Evolutionary conservation across 2,329 filamentous ascomycete genomes (phyloP).

Genomic region (Xylariaceae sp.): DNA sequence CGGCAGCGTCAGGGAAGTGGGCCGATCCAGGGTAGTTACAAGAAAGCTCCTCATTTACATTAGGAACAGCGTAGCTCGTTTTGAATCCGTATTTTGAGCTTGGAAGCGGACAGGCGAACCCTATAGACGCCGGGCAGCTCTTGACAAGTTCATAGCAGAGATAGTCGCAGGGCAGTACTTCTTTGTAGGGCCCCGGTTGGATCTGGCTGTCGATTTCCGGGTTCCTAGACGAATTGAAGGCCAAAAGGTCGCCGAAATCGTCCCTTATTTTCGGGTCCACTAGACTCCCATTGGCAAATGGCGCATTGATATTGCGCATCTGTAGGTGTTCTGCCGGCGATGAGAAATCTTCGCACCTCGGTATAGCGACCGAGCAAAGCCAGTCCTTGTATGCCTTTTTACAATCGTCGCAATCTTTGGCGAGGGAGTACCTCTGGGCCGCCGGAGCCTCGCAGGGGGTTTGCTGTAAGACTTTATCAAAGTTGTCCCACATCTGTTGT

Average conservation of each 20-base stretch:
- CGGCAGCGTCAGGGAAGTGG: slow-evolving; percentile 44
- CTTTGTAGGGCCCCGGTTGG: slow-evolving; percentile 85
- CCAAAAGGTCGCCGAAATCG: slow-evolving; percentile 30
- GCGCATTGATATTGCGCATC: slow-evolving; percentile 65
- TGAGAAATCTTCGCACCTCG: slow-evolving; percentile 82
- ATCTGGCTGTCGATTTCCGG: slow-evolving; percentile 66
- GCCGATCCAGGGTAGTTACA: slow-evolving; percentile 62
- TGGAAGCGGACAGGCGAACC: slow-evolving; percentile 67
- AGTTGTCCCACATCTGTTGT: slow-evolving; percentile 64
- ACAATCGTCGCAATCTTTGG: slow-evolving; percentile 71
- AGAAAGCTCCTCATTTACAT: slow-evolving; percentile 32
- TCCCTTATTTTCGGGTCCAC: slow-evolving; percentile 35
- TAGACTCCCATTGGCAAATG: slow-evolving; percentile 67
- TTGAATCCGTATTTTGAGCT: slow-evolving; percentile 38
- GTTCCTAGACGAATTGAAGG: slow-evolving; percentile 62
- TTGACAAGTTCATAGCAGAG: slow-evolving; percentile 82
- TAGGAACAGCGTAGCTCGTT: slow-evolving; percentile 42
- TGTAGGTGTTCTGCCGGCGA: slow-evolving; percentile 51
- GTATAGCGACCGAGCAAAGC: slow-evolving; percentile 91
- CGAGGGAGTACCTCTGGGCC: slow-evolving; percentile 76
- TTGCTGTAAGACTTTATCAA: slow-evolving; percentile 76
- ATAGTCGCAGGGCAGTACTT: slow-evolving; percentile 82
- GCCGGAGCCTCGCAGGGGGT: slow-evolving; percentile 75
- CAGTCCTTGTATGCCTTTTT: slow-evolving; percentile 80
- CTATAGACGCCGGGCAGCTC: slow-evolving; percentile 73